Evolutionary conservation across 169 alveolate genomes (phyloP), one percentile per base, ranked within the genome.

Genomic region (Eimeria tenella): DNA sequence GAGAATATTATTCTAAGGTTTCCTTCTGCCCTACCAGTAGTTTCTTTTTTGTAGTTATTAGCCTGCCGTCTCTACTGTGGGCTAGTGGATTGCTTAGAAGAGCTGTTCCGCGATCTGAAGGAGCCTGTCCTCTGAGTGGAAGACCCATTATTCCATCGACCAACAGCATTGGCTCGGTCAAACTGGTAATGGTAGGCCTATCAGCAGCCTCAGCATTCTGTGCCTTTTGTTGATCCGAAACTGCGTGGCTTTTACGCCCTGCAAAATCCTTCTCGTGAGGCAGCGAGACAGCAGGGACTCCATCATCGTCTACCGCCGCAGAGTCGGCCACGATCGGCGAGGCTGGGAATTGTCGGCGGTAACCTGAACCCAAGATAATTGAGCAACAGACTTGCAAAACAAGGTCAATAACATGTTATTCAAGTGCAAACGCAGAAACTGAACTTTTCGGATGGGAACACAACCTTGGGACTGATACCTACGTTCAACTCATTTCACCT

Each of bases 241-340:
- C 17, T 19, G 15, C 55, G 25, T 58, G 90, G 50, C 13, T 23
- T 7, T 73, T 52, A 0, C 31, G 75, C 49, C 5, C 68, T 58
- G 31, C 21, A 11, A 53, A 52, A 50, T 82, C 65, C 15, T 55
- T 82, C 42, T 82, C 90, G 50, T 82, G 90, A 58, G 90, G 90
- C 90, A 82, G 50, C 9, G 90, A 82, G 4, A 82, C 90, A 15
- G 90, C 90, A 31, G 90, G 90, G 62, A 31, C 75, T 73, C 90
- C 90, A 60, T 82, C 73, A 56, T 82, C 90, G 75, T 75, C 90
- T 23, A 55, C 49, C 62, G 58, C n/a, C 23, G 90, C 90, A 82
- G 90, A 82, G 60, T 82, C 90, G 55, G 90, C 90, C 77, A 60
- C 90, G 50, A 82, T 82, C 49, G 90, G 90, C 70, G 90, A 82